A percentile compares a stretch with the other conserved stretches of the same genome.
Evolutionary conservation across 2,329 filamentous ascomycete species (phyloP).

Genomic region (Leptographium procerum): DNA sequence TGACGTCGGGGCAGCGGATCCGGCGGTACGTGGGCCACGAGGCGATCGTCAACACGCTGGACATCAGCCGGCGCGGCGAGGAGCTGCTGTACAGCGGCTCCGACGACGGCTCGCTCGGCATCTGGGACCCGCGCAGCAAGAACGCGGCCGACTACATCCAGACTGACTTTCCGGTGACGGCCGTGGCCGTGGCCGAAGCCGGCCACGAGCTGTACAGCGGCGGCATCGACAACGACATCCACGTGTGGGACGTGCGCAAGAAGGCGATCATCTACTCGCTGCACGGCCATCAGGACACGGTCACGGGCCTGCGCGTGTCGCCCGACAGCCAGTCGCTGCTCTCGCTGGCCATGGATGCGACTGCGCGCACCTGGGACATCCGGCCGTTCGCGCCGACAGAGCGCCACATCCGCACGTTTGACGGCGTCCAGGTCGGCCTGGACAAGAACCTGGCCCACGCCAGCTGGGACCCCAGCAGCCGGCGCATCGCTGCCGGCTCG

Average conservation of each 20-base stretch:
- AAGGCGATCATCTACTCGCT: slow-evolving; percentile 80
- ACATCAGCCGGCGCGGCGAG: slow-evolving; percentile 79
- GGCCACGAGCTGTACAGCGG: slow-evolving; percentile 93
- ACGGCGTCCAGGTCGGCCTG: slow-evolving; percentile 76
- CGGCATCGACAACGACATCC: slow-evolving; percentile 94
- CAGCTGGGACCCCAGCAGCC: slow-evolving; percentile 80
- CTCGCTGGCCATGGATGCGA: slow-evolving; percentile 89
- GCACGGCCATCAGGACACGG: slow-evolving; percentile 79
- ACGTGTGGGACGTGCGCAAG: slow-evolving; percentile 93
- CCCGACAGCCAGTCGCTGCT: slow-evolving; percentile 84
- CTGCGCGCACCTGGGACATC: slow-evolving; percentile 91
- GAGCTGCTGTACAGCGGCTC: slow-evolving; percentile 84
- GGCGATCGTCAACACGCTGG: slow-evolving; percentile 87
- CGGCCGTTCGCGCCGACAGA: slow-evolving; percentile 86
- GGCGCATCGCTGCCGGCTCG: slow-evolving; percentile 78
- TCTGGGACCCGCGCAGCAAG: slow-evolving; percentile 93
- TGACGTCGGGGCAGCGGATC: slow-evolving; percentile 85
- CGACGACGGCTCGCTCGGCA: slow-evolving; percentile 85
- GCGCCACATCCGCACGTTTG: slow-evolving; percentile 75
- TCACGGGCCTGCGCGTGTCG: slow-evolving; percentile 83
- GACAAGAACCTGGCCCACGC: slow-evolving; percentile 88
- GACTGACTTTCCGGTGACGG: slow-evolving; percentile 85
- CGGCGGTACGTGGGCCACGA: slow-evolving; percentile 87
- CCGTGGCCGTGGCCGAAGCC: slow-evolving; percentile 81
- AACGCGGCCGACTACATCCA: slow-evolving; percentile 78